Conservation (phyloP, 371 early-diverging fungal genomes). For the Dichotomocladium elegans region DNA sequence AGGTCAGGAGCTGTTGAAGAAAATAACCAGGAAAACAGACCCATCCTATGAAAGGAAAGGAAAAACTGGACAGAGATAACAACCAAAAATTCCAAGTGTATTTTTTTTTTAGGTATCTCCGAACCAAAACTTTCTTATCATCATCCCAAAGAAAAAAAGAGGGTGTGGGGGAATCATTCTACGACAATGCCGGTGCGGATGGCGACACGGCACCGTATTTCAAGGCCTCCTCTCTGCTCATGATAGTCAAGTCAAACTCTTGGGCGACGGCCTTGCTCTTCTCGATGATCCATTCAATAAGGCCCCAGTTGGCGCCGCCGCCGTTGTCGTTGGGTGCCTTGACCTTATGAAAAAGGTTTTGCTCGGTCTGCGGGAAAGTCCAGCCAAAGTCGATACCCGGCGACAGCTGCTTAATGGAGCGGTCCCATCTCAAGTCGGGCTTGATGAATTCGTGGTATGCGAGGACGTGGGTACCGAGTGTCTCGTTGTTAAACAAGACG, state of each 20-base stretch:
- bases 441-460: conserved; percentile 48
- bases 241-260: conserved; percentile 39
- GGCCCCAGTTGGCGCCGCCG: conserved; percentile 49
- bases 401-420: conserved; percentile 45
- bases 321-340: conserved; percentile 26
- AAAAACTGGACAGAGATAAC: too few relatives aligned
- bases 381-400: conserved; percentile 54
- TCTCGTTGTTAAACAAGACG: conserved; percentile 50
- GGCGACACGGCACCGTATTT: too few relatives aligned
- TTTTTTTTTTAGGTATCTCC: too few relatives aligned
- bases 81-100: too few relatives aligned
- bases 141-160: too few relatives aligned
- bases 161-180: too few relatives aligned
- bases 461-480: conserved; percentile 44
- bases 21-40: conserved; percentile 30
- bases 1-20: conserved; percentile 3
- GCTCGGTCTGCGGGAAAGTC: conserved; percentile 34
- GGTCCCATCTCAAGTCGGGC: conserved; percentile 53
- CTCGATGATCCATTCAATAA: conserved; percentile 38
- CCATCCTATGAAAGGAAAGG: conserved; percentile 13
- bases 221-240: background rate
- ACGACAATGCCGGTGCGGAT: too few relatives aligned
- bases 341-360: conserved; percentile 42
- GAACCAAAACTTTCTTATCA: too few relatives aligned
- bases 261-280: conserved; percentile 30